Conservation (phyloP, 2,329 filamentous ascomycete species). For the Aspergillus alliaceus region DNA sequence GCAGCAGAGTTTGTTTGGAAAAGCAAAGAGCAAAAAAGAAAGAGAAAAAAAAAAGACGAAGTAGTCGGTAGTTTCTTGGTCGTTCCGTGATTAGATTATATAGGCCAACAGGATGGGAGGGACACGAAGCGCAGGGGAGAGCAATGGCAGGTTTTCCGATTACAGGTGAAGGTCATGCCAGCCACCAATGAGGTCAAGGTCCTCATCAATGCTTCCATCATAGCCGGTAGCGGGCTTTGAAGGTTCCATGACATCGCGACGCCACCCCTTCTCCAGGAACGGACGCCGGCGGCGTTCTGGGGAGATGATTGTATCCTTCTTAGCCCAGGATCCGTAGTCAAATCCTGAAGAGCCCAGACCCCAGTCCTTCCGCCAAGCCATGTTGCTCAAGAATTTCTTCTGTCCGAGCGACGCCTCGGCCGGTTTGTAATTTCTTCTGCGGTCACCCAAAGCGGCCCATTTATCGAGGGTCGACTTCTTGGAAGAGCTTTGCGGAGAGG, state of each 20-base stretch:
- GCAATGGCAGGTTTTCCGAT: slow-evolving; percentile 5
- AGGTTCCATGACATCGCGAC: slow-evolving; percentile 36
- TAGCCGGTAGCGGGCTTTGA: slow-evolving; percentile 37
- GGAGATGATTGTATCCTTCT: slow-evolving; percentile 30
- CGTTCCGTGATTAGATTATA: slow-evolving; percentile 12
- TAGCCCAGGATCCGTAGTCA: slow-evolving; percentile 35
- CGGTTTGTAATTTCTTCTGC: slow-evolving; percentile 67
- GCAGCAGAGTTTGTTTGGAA: slow-evolving; percentile 7
- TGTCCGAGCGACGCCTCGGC: slow-evolving; percentile 53
- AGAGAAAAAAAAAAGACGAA: slow-evolving; percentile 4
- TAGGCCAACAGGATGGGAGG: slow-evolving; percentile 19
- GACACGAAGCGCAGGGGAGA: slow-evolving; percentile 11
- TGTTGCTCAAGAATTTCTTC: slow-evolving; percentile 46
- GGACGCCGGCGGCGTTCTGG: slow-evolving; percentile 38
- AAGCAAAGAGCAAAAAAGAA: slow-evolving; percentile 1
- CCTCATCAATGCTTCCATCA: slow-evolving; percentile 62
- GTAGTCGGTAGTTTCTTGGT: slow-evolving; percentile 1
- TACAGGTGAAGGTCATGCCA: slow-evolving; percentile 72
- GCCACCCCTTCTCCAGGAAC: slow-evolving; percentile 50
- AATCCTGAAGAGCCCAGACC: slow-evolving; percentile 38
- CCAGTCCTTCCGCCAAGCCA: slow-evolving; percentile 45
- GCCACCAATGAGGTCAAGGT: slow-evolving; percentile 93
- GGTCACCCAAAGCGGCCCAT: slow-evolving; percentile 85
- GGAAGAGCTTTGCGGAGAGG: slow-evolving; percentile 63
- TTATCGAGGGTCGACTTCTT: slow-evolving; percentile 64